These are phyloP conservation scores for Ceratocystis diversiconidia DNA, from an alignment of 2,329 filamentous ascomycete genomes.

Conservation along the genomic window DNA sequence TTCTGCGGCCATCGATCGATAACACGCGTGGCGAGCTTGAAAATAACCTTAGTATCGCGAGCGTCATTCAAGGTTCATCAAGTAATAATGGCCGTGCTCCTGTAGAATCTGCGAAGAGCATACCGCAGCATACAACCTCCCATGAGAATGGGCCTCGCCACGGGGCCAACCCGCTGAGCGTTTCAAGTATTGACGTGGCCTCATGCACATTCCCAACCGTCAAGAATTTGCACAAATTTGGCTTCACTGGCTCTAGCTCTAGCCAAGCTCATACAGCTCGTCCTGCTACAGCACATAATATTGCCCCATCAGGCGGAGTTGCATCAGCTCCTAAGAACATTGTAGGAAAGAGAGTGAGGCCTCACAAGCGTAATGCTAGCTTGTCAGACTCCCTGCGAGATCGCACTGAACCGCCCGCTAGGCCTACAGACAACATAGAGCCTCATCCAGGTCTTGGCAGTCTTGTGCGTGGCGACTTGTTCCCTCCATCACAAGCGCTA, in stretches of 20 bases:
- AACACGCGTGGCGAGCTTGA: slow-evolving; percentile 11
- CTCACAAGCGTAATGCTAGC: slow-evolving; percentile 76
- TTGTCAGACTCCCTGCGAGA: slow-evolving; percentile 74
- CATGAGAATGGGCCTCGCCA: slow-evolving; percentile 2
- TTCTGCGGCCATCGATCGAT: slow-evolving; percentile 5
- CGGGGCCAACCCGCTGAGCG: slow-evolving; percentile 34
- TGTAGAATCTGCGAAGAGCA: neutral
- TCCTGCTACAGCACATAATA: slow-evolving; percentile 27
- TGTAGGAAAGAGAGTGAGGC: slow-evolving; percentile 44
- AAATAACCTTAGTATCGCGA: neutral
- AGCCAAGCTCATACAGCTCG: slow-evolving; percentile 28
- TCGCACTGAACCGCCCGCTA: slow-evolving; percentile 36
- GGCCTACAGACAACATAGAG: slow-evolving; percentile 44
- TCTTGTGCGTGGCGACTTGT: slow-evolving; percentile 71
- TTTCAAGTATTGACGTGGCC: slow-evolving; percentile 44
- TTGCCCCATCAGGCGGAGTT: slow-evolving; percentile 33
- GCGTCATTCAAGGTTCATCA: slow-evolving; percentile 6
- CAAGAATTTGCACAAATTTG: slow-evolving; percentile 30
- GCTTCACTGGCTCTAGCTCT: slow-evolving; percentile 9
- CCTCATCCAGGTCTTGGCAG: slow-evolving; percentile 61
- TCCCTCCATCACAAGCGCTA: slow-evolving; percentile 70
- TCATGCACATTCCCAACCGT: slow-evolving; percentile 47
- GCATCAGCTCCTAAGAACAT: slow-evolving; percentile 45
- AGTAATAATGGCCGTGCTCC: slow-evolving; percentile 6
- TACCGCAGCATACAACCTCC: neutral